Evolutionary conservation across 441 rosid genomes (phyloP).

Genomic region (Jatropha podagrica): DNA sequence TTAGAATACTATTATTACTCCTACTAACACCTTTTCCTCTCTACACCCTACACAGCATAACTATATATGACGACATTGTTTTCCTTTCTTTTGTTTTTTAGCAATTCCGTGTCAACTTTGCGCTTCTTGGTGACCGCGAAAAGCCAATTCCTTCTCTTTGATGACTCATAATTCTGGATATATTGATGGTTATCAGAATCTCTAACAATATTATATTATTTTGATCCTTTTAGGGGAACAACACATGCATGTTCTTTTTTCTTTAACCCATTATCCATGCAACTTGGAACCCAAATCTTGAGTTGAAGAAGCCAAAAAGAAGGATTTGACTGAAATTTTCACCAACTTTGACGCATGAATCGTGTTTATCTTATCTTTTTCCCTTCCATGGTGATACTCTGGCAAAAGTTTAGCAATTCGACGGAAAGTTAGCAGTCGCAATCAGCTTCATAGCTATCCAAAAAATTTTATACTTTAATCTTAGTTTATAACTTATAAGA

Average conservation of each 20-base stretch:
- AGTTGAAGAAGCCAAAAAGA: neutral
- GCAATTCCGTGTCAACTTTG: slow-evolving; percentile 29
- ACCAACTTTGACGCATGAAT: neutral
- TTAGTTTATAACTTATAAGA: no score
- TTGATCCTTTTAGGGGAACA: slow-evolving; percentile 8
- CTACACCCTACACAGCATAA: neutral
- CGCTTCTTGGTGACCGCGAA: slow-evolving; percentile 26
- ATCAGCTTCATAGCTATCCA: neutral
- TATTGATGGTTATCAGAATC: slow-evolving; percentile 16
- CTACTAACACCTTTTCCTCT: no score
- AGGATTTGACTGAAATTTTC: neutral
- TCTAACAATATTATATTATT: neutral
- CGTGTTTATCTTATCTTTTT: neutral
- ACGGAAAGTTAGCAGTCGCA: neutral
- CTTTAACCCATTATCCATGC: slow-evolving; percentile 17
- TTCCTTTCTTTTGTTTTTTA: neutral
- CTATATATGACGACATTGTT: neutral
- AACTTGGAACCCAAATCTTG: neutral
- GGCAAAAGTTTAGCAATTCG: neutral
- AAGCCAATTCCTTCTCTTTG: slow-evolving; percentile 5
- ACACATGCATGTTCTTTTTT: slow-evolving; percentile 18
- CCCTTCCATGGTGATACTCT: neutral
- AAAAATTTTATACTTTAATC: neutral
- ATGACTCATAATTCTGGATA: neutral
- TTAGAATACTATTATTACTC: neutral